Base-by-base conservation (phyloP, 345 rosid species). In the Sonneratia caseolaris region DNA sequence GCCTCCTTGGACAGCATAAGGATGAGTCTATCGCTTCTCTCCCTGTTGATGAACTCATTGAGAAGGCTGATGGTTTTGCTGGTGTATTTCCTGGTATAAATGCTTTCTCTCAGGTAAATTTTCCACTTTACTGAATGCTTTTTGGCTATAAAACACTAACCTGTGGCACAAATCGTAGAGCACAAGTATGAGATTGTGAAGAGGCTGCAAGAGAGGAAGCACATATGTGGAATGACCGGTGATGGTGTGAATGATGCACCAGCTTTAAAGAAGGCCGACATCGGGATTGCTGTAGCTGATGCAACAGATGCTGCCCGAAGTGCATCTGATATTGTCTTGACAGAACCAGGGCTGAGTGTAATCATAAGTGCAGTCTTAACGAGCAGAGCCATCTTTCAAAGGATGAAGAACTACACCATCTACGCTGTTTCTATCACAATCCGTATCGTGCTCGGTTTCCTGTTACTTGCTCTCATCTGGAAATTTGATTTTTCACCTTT, bases 211-310 rank as follows among this genome's bases (percentile, higher is more conserved):
- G 88, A 81, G 8, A 86, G 79, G 89, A 91, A 94, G 68, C 97
- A 94, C 74, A 91, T 94, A 19, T 91, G 97, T 68, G 98, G 98
- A 53, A 94, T 94, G 97, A 94, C 97, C 24, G 98, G 98, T 76
- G 96, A 94, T 73, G 96, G 98, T 38, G 98, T 94, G 72, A 94
- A 94, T 77, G 98, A 93, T 81, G 98, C 98, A 3, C 97, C 98
- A 1, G 98, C 98, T 56, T 77, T 93, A 49, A 94, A 91, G 87
- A 94, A 77, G 74, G 98, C 96, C 36, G 98, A 89, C 83, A 94
- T 91, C 72, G 98, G 97, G 71, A 91, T 91, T 79, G 98, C 96
- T 15, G 98, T 91, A n/a, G 96, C 87, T 68, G 98, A 91, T 78
- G 98, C 98, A 3, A 93, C 98, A 8, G 98, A 93, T 79, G 97